Conservation (phyloP, 129 eudicot genomes). For the Erigeron canadensis region DNA sequence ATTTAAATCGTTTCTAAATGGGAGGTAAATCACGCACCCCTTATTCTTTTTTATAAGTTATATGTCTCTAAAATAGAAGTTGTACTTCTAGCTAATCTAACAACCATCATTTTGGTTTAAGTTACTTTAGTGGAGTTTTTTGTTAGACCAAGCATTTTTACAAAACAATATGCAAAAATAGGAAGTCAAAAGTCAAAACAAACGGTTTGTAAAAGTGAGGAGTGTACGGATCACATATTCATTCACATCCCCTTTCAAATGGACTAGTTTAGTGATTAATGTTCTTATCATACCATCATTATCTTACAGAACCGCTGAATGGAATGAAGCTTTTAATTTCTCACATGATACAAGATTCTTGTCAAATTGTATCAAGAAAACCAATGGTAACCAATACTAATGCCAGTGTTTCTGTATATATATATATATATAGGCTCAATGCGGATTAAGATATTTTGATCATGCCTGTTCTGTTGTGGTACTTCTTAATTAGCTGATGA, state of each 20-base stretch:
- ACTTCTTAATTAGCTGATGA: background rate
- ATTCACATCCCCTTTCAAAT: too few species aligned
- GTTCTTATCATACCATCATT: slow-evolving; percentile 9
- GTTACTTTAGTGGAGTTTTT: background rate
- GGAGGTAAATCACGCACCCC: too few species aligned
- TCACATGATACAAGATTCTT: slow-evolving; percentile 54
- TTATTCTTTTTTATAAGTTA: too few species aligned
- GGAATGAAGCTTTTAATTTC: slow-evolving; percentile 74
- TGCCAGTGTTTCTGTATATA: background rate
- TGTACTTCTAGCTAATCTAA: too few species aligned
- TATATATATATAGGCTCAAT: background rate
- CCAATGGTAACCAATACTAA: slow-evolving; percentile 41
- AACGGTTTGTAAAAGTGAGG: background rate
- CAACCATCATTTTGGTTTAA: too few species aligned
- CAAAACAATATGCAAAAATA: too few species aligned
- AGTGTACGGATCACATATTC: too few species aligned
- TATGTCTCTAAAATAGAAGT: too few species aligned
- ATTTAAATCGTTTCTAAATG: too few species aligned
- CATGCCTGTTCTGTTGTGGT: slow-evolving; percentile 3
- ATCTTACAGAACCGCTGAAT: slow-evolving; percentile 61
- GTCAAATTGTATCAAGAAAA: slow-evolving; percentile 41
- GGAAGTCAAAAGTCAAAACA: too few species aligned
- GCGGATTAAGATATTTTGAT: background rate
- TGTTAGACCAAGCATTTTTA: background rate
- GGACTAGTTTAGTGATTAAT: too few species aligned